phyloP scores from a whole-genome alignment of 169 alveolate genomes.

The Eimeria mitis region DNA sequence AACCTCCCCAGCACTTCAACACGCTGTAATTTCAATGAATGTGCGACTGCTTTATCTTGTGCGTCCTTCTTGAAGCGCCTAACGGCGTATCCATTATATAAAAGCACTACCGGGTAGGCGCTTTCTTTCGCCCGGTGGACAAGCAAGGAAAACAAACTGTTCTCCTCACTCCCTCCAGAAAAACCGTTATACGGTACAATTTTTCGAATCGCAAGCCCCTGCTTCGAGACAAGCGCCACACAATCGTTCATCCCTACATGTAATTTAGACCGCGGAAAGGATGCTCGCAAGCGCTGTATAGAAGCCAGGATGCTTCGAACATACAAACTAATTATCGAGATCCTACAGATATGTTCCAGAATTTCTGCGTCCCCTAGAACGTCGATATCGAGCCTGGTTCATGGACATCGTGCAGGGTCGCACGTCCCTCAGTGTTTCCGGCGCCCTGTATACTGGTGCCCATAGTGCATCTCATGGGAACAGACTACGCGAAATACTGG shows the following conservation, averaged over 20 bases:
- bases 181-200: neutral
- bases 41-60: neutral
- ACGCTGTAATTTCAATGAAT: neutral
- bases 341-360: neutral
- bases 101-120: neutral
- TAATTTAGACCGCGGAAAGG: neutral
- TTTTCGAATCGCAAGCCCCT: neutral
- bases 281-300: neutral
- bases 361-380: neutral
- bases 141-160: neutral
- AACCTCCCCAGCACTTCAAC: neutral
- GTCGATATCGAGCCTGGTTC: neutral
- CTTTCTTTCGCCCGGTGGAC: neutral
- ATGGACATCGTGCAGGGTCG: neutral
- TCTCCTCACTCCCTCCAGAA: neutral
- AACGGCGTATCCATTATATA: neutral
- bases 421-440: no score
- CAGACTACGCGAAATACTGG: neutral
- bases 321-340: neutral
- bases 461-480: neutral
- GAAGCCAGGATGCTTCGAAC: neutral
- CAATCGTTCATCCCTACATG: neutral
- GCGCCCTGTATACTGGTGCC: no score
- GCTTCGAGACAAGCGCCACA: neutral
- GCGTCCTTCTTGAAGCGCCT: neutral